Conservation (phyloP, 352 stramenopile species). For the Halophytophthora batemanensis region DNA sequence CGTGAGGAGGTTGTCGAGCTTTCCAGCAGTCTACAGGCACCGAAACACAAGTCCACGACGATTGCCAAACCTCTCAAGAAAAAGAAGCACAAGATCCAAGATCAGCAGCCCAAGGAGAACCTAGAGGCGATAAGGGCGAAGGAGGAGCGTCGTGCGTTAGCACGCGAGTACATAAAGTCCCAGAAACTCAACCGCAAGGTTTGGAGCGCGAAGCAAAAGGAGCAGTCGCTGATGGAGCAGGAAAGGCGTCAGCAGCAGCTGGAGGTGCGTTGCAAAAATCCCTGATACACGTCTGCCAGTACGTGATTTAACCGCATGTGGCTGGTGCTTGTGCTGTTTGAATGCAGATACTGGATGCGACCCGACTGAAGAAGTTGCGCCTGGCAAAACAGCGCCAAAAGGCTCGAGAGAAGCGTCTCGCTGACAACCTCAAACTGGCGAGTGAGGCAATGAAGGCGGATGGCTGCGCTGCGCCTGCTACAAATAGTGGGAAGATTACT, state of each 20-base stretch:
- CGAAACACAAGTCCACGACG: slow-evolving; percentile 13
- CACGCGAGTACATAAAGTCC: slow-evolving; percentile 63
- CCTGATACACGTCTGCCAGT: neutral
- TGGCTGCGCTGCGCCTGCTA: neutral
- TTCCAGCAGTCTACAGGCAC: neutral
- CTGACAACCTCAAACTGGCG: neutral
- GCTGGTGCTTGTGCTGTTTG: neutral
- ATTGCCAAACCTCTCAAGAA: slow-evolving; percentile 8
- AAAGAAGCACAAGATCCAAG: slow-evolving; percentile 13
- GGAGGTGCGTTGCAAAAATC: slow-evolving; percentile 25
- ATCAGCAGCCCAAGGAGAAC: neutral
- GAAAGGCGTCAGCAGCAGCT: slow-evolving; percentile 44
- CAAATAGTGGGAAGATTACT: too few relatives aligned
- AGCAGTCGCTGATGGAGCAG: slow-evolving; percentile 35
- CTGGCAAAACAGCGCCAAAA: slow-evolving; percentile 14
- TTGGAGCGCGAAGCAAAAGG: slow-evolving; percentile 28
- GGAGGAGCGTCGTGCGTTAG: slow-evolving; percentile 46
- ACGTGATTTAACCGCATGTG: neutral
- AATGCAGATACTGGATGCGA: slow-evolving; percentile 23
- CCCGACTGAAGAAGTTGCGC: slow-evolving; percentile 26
- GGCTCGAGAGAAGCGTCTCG: slow-evolving; percentile 2
- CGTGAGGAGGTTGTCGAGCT: neutral
- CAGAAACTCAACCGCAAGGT: slow-evolving; percentile 51
- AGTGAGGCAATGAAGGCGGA: neutral
- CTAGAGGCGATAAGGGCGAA: slow-evolving; percentile 21